phyloP scores from a whole-genome alignment of 2,329 filamentous ascomycete genomes.

The Exophiala oligosperma region DNA sequence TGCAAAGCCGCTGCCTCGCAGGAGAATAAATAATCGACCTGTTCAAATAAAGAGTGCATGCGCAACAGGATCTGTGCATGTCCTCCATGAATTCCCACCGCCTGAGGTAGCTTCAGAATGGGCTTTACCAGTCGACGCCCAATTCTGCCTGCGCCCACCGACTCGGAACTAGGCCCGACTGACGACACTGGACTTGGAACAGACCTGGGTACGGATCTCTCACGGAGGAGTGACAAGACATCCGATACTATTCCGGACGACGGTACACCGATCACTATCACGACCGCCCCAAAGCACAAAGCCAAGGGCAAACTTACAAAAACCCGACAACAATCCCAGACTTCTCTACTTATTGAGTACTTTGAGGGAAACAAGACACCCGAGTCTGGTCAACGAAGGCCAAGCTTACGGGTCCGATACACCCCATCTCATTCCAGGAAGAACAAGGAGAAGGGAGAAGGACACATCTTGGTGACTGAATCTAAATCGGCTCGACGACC shows the following conservation, averaged over 20 bases:
- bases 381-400: slow-evolving; percentile 63
- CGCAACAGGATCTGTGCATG: slow-evolving; percentile 12
- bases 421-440: slow-evolving; percentile 67
- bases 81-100: slow-evolving; percentile 12
- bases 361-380: slow-evolving; percentile 75
- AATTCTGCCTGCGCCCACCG: slow-evolving; percentile 51
- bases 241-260: slow-evolving; percentile 54
- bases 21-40: slow-evolving; percentile 5
- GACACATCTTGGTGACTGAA: slow-evolving; percentile 85
- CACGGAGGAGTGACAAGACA: slow-evolving; percentile 51
- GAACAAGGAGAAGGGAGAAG: slow-evolving; percentile 55
- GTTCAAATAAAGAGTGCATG: slow-evolving; percentile 2
- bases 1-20: slow-evolving; percentile 2
- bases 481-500: slow-evolving; percentile 71
- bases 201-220: slow-evolving; percentile 52
- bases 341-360: slow-evolving; percentile 90
- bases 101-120: slow-evolving; percentile 39
- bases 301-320: slow-evolving; percentile 57
- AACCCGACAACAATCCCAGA: slow-evolving; percentile 68
- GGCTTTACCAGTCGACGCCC: slow-evolving; percentile 50
- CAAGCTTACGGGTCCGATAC: slow-evolving; percentile 77
- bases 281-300: slow-evolving; percentile 69
- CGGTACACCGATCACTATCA: slow-evolving; percentile 83
- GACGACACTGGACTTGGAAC: slow-evolving; percentile 46
- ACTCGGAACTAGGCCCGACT: slow-evolving; percentile 42